Evolutionary conservation across 2,329 filamentous ascomycete species (phyloP).

Genomic region (Chaetomiaceae sp.): DNA sequence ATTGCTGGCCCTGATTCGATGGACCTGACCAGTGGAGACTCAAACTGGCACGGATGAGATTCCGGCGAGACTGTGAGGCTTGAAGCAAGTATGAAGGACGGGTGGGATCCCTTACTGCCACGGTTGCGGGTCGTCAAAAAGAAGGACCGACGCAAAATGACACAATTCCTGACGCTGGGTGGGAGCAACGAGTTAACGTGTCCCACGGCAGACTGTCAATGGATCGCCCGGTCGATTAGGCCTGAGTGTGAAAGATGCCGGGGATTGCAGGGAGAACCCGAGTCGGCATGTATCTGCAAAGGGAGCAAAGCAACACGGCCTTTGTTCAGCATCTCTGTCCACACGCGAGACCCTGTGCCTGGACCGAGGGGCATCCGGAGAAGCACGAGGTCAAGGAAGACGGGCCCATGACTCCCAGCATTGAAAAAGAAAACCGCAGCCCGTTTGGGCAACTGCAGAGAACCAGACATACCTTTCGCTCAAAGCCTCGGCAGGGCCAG

Average conservation of each 20-base stretch:
- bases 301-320: constrained; percentile 26
- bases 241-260: constrained; percentile 34
- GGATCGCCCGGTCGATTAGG: constrained; percentile 37
- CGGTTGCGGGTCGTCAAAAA: constrained; percentile 35
- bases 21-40: constrained; percentile 19
- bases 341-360: constrained; percentile 8
- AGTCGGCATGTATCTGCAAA: constrained; percentile 42
- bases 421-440: constrained; percentile 10
- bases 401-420: constrained; percentile 5
- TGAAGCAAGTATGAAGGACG: neutral
- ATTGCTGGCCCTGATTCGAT: constrained; percentile 17
- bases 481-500: constrained; percentile 26
- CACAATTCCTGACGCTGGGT: constrained; percentile 45
- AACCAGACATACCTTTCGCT: constrained; percentile 27
- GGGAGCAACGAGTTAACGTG: constrained; percentile 63
- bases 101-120: constrained; percentile 47
- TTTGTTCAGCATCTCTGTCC: constrained; percentile 26
- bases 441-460: constrained; percentile 7
- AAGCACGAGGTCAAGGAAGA: neutral
- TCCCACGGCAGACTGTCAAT: constrained; percentile 48
- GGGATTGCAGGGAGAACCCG: constrained; percentile 28
- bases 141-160: constrained; percentile 41
- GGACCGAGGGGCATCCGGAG: constrained; percentile 21
- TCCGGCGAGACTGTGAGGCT: constrained; percentile 13
- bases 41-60: constrained; percentile 21